phyloP scores from a whole-genome alignment of 768 basidiomycete species.

The Termitomyces sp. region DNA sequence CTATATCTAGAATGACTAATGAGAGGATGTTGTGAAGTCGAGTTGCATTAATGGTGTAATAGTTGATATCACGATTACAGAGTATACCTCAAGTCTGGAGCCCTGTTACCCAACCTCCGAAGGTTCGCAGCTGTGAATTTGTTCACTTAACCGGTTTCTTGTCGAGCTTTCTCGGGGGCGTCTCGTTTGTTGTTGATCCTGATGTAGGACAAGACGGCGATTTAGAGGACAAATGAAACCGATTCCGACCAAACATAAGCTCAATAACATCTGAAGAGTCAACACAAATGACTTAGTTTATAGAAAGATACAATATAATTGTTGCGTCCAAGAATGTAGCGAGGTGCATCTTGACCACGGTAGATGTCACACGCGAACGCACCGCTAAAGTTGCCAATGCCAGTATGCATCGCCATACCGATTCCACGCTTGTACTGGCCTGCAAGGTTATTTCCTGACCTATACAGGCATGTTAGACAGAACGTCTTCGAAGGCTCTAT shows the following conservation, averaged over 20 bases:
- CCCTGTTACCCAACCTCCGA: slow-evolving; percentile 52
- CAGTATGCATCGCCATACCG: slow-evolving; percentile 68
- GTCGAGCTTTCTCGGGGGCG: slow-evolving; percentile 22
- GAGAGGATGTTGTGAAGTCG: not conserved
- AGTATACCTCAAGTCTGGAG: slow-evolving; percentile 62
- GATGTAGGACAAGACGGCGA: slow-evolving; percentile 46
- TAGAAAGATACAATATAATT: not conserved
- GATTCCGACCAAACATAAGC: slow-evolving; percentile 66
- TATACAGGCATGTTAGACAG: slow-evolving; percentile 18
- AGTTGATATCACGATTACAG: slow-evolving; percentile 14
- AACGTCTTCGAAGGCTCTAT: not conserved
- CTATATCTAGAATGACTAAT: not conserved
- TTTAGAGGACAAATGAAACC: slow-evolving; percentile 51
- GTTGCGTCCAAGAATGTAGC: slow-evolving; percentile 56
- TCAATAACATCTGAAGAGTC: slow-evolving; percentile 51
- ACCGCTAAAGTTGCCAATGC: slow-evolving; percentile 63
- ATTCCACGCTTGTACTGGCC: slow-evolving; percentile 71
- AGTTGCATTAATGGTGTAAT: too few relatives aligned
- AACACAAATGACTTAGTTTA: not conserved
- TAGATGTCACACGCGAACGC: slow-evolving; percentile 66
- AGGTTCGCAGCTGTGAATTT: slow-evolving; percentile 34
- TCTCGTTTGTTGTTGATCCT: slow-evolving; percentile 58
- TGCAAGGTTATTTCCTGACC: slow-evolving; percentile 63
- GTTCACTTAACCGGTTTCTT: slow-evolving; percentile 29
- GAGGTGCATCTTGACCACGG: slow-evolving; percentile 53